A percentile compares a stretch with the other conserved stretches of the same genome.
Conservation (phyloP, 2,329 filamentous ascomycete genomes). For the Pseudogymnoascus sp. region DNA sequence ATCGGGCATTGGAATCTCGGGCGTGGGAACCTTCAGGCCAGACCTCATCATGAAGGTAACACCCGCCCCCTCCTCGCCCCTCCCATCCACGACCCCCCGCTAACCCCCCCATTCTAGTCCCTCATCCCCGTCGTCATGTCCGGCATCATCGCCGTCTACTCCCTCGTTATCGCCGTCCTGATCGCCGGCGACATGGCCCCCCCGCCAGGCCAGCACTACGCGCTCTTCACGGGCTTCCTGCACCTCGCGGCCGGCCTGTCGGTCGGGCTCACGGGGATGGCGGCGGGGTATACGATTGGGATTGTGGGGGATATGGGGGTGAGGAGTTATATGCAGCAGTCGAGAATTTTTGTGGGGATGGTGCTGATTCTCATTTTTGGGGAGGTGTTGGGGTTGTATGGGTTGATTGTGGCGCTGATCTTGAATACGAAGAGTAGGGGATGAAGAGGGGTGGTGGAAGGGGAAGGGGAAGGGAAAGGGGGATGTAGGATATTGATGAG, state of each 20-base stretch:
- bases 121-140: constrained; percentile 94
- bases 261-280: constrained; percentile 85
- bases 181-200: constrained; percentile 85
- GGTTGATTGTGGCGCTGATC: constrained; percentile 94
- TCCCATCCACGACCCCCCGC: constrained; percentile 96
- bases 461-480: no score
- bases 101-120: constrained; percentile 66
- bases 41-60: constrained; percentile 85
- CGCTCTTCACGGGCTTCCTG: constrained; percentile 86
- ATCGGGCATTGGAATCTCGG: constrained; percentile 80
- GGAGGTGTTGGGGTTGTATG: constrained; percentile 93
- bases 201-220: constrained; percentile 61
- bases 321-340: constrained; percentile 92
- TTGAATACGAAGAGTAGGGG: constrained; percentile 68
- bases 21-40: constrained; percentile 76
- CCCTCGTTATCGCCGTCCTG: constrained; percentile 90
- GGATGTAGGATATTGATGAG: not conserved
- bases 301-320: constrained; percentile 93
- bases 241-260: constrained; percentile 86
- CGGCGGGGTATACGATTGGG: constrained; percentile 93
- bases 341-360: constrained; percentile 95
- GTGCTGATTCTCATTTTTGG: constrained; percentile 97
- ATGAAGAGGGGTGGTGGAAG: not conserved
- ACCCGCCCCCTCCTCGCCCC: constrained; percentile 64
- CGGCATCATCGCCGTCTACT: constrained; percentile 97